phyloP scores from a whole-genome alignment of 2,329 filamentous ascomycete genomes.

The Leptographium flavum region DNA sequence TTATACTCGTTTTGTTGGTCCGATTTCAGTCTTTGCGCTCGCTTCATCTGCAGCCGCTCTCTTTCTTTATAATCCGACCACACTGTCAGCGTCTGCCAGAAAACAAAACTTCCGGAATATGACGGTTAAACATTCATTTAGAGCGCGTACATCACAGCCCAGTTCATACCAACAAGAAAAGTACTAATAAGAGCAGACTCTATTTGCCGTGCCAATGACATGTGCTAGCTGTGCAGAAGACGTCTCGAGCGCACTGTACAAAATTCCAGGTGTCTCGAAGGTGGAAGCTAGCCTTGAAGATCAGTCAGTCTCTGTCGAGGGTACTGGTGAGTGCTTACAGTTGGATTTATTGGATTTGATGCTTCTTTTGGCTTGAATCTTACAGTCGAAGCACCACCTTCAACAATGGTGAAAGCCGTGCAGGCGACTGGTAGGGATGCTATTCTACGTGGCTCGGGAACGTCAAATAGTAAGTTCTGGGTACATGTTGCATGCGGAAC shows the following conservation, averaged over 20 bases:
- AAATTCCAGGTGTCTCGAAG: conserved; percentile 66
- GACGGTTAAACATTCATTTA: neutral
- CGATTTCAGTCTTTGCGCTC: neutral
- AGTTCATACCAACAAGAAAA: neutral
- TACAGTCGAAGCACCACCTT: conserved; percentile 54
- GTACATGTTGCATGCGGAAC: too few relatives aligned
- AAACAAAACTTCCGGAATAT: neutral
- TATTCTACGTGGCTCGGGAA: conserved; percentile 79
- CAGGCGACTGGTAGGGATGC: conserved; percentile 85
- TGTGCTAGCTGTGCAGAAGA: conserved; percentile 82
- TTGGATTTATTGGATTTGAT: conserved; percentile 1
- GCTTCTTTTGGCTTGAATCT: neutral
- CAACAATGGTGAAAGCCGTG: conserved; percentile 76
- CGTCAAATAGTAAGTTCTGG: conserved; percentile 66
- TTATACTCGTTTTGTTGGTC: neutral
- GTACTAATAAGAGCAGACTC: conserved; percentile 43
- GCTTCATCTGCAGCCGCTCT: neutral
- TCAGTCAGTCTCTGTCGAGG: conserved; percentile 73
- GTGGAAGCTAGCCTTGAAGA: conserved; percentile 71
- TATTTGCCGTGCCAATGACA: conserved; percentile 87
- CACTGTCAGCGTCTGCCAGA: neutral
- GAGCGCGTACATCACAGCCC: neutral
- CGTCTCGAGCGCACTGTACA: conserved; percentile 64
- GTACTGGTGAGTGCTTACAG: conserved; percentile 44
- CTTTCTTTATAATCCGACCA: neutral